These are phyloP conservation scores for Barbatosphaeria neglecta DNA, from an alignment of 495 filamentous ascomycete genomes.

Conservation along the genomic window DNA sequence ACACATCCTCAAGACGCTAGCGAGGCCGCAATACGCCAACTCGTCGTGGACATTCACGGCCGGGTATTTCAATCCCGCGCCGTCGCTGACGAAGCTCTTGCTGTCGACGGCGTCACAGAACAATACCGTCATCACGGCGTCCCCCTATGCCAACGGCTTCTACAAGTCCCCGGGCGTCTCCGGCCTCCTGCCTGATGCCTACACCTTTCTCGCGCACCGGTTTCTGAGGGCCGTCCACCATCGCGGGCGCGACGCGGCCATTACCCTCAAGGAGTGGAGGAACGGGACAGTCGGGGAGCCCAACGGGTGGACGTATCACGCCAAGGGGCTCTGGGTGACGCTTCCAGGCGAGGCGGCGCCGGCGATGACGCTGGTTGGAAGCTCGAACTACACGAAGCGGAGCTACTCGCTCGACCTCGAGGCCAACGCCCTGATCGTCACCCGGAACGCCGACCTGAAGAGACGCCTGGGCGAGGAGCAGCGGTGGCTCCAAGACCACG, in stretches of 20 bases:
- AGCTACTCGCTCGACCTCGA: conserved; percentile 89
- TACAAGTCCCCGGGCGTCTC: conserved; percentile 80
- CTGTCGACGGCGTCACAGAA: conserved; percentile 53
- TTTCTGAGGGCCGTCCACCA: conserved; percentile 64
- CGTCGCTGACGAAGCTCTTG: conserved; percentile 64
- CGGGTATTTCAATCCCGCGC: conserved; percentile 94
- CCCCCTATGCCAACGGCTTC: conserved; percentile 90
- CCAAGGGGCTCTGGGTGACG: conserved; percentile 91
- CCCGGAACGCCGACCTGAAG: conserved; percentile 62
- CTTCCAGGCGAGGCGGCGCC: conserved; percentile 49
- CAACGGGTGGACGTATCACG: conserved; percentile 93
- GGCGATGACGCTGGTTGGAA: conserved; percentile 73
- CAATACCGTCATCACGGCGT: conserved; percentile 87
- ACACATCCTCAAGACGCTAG: conserved; percentile 56
- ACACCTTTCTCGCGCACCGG: conserved; percentile 71
- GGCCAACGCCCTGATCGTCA: conserved; percentile 73
- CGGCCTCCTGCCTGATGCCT: conserved; percentile 81
- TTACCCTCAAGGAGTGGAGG: conserved; percentile 82
- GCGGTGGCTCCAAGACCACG: conserved; percentile 60
- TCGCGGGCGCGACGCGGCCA: conserved; percentile 43
- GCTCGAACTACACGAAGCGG: conserved; percentile 90
- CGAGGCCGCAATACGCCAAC: conserved; percentile 43
- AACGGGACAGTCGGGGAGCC: conserved; percentile 67
- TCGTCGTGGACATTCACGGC: conserved; percentile 92
- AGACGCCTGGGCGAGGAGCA: conserved; percentile 64